phyloP scores from a whole-genome alignment of 176 grass and related monocot genomes.

The Otatea glauca region DNA sequence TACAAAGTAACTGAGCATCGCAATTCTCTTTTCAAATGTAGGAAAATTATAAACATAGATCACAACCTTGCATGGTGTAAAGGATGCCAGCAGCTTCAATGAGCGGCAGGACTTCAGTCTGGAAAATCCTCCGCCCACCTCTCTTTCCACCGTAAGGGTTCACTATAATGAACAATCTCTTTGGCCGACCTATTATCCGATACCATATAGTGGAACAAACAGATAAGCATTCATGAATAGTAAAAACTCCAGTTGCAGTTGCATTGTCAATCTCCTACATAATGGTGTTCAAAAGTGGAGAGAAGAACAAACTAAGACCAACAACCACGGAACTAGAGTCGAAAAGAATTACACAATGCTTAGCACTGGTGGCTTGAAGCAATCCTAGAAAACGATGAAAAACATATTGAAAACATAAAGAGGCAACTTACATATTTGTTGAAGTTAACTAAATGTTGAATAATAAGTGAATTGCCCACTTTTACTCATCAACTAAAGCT shows the following conservation, averaged over 20 bases:
- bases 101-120: conserved; percentile 70
- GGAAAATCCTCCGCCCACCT: conserved; percentile 66
- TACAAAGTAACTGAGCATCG: neutral
- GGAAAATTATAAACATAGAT: conserved; percentile 7
- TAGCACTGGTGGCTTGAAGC: neutral
- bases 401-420: neutral
- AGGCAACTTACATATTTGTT: neutral
- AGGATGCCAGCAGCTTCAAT: conserved; percentile 74
- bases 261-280: neutral
- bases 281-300: neutral
- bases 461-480: no score
- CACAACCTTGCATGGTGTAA: conserved; percentile 85
- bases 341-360: neutral
- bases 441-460: no score
- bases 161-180: conserved; percentile 83
- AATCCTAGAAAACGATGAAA: neutral
- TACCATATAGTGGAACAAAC: conserved; percentile 27
- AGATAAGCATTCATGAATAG: conserved; percentile 36
- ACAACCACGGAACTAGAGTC: neutral
- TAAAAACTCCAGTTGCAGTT: conserved; percentile 3
- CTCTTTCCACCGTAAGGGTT: conserved; percentile 95
- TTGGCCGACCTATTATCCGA: conserved; percentile 69
- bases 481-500: no score
- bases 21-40: neutral
- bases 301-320: conserved; percentile 1